Evolutionary conservation across 148 eudicot species (phyloP).

Genomic region (Dysphania ambrosioides): DNA sequence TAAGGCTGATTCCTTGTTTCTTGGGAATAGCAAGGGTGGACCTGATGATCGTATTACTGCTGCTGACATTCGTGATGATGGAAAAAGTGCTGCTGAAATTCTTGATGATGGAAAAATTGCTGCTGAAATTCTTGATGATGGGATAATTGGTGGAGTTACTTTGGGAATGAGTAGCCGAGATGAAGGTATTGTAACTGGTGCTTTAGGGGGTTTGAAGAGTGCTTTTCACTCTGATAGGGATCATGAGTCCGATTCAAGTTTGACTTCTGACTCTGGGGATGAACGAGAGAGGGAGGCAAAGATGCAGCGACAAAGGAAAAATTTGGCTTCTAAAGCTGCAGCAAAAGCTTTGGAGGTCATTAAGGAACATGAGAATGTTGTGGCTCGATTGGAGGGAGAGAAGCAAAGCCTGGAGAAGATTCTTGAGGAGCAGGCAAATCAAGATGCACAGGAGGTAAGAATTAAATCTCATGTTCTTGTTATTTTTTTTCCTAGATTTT

Average conservation of each 20-base stretch:
- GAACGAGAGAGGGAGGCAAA: constrained; percentile 70
- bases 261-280: constrained; percentile 71
- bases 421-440: constrained; percentile 88
- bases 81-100: too few relatives aligned
- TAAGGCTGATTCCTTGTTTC: constrained; percentile 11
- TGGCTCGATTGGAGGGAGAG: constrained; percentile 97
- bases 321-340: constrained; percentile 87
- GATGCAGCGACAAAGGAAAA: constrained; percentile 56
- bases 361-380: constrained; percentile 83
- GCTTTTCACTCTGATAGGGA: constrained; percentile 47
- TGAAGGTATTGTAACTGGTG: too few relatives aligned
- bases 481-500: background rate
- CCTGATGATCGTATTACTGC: too few relatives aligned
- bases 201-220: constrained; percentile 30
- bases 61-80: too few relatives aligned
- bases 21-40: constrained; percentile 16
- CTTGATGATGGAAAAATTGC: constrained; percentile 19
- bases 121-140: constrained; percentile 19
- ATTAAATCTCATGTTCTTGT: background rate
- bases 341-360: constrained; percentile 74
- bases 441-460: constrained; percentile 77
- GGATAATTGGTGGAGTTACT: constrained; percentile 25
- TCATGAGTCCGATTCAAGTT: constrained; percentile 54
- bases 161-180: constrained; percentile 19
- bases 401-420: constrained; percentile 91